Evolutionary conservation across 2,329 filamentous ascomycete genomes (phyloP).

Genomic region (Aspergillus pseudoterreus): DNA sequence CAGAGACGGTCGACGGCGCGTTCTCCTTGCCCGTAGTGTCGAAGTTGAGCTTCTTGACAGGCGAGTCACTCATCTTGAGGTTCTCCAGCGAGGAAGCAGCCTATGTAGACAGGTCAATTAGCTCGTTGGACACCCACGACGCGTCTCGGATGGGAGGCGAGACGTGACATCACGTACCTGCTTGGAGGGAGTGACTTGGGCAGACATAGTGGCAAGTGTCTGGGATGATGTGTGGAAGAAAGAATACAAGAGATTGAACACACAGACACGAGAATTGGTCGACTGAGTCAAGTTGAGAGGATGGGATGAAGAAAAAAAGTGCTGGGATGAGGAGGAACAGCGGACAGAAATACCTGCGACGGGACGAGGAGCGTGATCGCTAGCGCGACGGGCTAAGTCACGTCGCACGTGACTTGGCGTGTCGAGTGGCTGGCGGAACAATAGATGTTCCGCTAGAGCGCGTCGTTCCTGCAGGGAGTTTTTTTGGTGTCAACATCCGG

Average conservation of each 20-base stretch:
- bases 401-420: constrained; percentile 37
- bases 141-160: constrained; percentile 29
- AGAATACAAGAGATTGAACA: constrained; percentile 14
- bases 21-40: constrained; percentile 77
- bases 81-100: constrained; percentile 80
- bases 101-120: constrained; percentile 51
- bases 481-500: constrained; percentile 3
- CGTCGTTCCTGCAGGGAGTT: constrained; percentile 3
- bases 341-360: constrained; percentile 32
- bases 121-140: constrained; percentile 28
- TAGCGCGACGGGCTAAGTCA: constrained; percentile 39
- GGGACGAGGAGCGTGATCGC: constrained; percentile 28
- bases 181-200: constrained; percentile 71
- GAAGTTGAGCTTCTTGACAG: constrained; percentile 86
- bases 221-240: constrained; percentile 25
- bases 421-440: constrained; percentile 17
- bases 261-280: constrained; percentile 18
- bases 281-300: constrained; percentile 11
- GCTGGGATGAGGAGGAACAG: constrained; percentile 17
- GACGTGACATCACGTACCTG: constrained; percentile 55
- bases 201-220: constrained; percentile 58
- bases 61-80: constrained; percentile 84
- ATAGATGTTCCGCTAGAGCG: constrained; percentile 5
- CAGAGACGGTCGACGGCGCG: constrained; percentile 50
- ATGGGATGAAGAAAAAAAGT: constrained; percentile 26